phyloP scores from a whole-genome alignment of 495 filamentous ascomycete species.

The Lasiosphaeria miniovina region DNA sequence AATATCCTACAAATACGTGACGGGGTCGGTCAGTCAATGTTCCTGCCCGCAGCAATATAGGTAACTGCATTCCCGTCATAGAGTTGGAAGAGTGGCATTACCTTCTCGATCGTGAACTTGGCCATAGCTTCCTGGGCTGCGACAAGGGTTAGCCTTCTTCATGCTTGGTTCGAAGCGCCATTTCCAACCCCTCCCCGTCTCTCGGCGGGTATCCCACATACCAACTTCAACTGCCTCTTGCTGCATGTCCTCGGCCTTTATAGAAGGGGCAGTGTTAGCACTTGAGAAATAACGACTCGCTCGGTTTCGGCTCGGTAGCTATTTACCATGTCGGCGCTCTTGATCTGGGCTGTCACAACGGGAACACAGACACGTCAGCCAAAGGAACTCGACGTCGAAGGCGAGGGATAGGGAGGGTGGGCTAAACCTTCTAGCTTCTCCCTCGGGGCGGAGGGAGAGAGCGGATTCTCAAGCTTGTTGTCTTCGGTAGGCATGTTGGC shows the following conservation, averaged over 20 bases:
- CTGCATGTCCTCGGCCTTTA: constrained; percentile 93
- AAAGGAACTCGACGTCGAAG: not conserved
- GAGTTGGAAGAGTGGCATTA: constrained; percentile 30
- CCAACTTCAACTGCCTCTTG: constrained; percentile 90
- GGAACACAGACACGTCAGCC: constrained; percentile 7
- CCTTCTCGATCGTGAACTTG: constrained; percentile 92
- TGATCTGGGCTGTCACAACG: constrained; percentile 71
- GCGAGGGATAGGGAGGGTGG: not conserved
- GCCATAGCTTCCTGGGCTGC: constrained; percentile 90
- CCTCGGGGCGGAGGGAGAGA: constrained; percentile 30
- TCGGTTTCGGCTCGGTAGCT: constrained; percentile 6
- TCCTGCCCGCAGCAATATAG: too few species aligned
- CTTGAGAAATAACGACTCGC: constrained; percentile 5
- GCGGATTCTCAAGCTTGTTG: constrained; percentile 14
- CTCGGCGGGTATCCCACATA: constrained; percentile 47
- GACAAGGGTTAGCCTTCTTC: constrained; percentile 4
- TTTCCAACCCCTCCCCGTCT: constrained; percentile 9
- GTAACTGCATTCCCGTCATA: not conserved
- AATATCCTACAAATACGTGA: constrained; percentile 63
- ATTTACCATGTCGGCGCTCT: constrained; percentile 95
- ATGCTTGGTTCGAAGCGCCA: not conserved
- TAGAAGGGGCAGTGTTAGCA: not conserved
- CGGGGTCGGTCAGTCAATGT: constrained; percentile 6
- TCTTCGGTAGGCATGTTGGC: constrained; percentile 31
- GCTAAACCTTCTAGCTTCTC: constrained; percentile 39